Conservation (phyloP, 139 green algal genomes). For the Chlamydomonas applanata region DNA sequence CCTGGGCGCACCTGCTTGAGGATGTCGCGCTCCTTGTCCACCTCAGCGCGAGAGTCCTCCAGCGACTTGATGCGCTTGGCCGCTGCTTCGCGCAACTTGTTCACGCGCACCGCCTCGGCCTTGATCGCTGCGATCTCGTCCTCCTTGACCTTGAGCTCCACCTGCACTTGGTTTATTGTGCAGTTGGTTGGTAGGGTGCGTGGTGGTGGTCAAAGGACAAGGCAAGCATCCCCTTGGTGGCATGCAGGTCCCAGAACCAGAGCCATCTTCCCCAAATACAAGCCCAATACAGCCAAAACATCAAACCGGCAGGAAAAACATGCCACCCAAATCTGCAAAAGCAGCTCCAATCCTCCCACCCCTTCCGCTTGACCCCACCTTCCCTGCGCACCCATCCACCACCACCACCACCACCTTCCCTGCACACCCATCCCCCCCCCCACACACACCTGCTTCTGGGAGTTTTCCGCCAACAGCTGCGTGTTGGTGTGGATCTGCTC, state of each 20-base stretch:
- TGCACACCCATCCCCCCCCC: not conserved
- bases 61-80: slow-evolving; percentile 48
- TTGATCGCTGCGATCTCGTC: slow-evolving; percentile 46
- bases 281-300: no score
- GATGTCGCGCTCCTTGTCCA: slow-evolving; percentile 61
- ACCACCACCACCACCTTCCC: not conserved
- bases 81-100: slow-evolving; percentile 65
- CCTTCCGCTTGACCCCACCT: no score
- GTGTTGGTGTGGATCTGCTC: slow-evolving; percentile 89
- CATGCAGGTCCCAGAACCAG: no score
- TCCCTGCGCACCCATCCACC: no score
- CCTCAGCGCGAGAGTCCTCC: slow-evolving; percentile 36
- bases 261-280: no score
- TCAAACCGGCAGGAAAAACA: no score
- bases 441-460: slow-evolving; percentile 59
- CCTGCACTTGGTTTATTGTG: no score
- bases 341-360: no score
- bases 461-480: slow-evolving; percentile 82
- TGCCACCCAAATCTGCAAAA: no score
- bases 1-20: slow-evolving; percentile 23
- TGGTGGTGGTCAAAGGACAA: no score
- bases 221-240: no score
- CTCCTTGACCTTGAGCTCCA: slow-evolving; percentile 86
- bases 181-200: no score
- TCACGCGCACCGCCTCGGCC: slow-evolving; percentile 63